These are phyloP conservation scores for Coniosporium tulheliwenetii DNA, from an alignment of 2,329 filamentous ascomycete genomes.

Conservation along the genomic window DNA sequence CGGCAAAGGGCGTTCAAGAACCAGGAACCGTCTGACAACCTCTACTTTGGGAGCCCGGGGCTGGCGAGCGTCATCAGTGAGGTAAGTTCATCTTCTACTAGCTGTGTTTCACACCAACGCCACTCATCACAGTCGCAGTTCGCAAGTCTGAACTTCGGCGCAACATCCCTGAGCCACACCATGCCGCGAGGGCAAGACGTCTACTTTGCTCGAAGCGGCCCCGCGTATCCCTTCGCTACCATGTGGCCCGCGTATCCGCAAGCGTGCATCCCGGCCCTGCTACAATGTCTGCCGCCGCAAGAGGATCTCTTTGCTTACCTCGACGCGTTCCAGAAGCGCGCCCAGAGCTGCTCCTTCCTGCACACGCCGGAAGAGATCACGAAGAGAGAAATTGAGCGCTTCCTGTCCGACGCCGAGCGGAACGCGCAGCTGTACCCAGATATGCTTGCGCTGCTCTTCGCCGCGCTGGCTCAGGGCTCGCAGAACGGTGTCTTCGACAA, in stretches of 20 bases:
- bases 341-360: conserved; percentile 28
- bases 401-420: conserved; percentile 22
- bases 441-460: conserved; percentile 32
- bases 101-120: background rate
- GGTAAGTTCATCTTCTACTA: conserved; percentile 13
- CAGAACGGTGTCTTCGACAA: conserved; percentile 30
- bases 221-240: conserved; percentile 27
- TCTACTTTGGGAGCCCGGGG: conserved; percentile 35
- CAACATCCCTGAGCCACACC: conserved; percentile 26
- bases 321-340: conserved; percentile 25
- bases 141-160: conserved; percentile 22
- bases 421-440: conserved; percentile 29
- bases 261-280: conserved; percentile 18
- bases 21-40: conserved; percentile 25
- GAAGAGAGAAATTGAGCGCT: conserved; percentile 26
- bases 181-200: conserved; percentile 27
- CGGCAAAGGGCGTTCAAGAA: conserved; percentile 22
- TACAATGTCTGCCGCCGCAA: conserved; percentile 21
- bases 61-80: conserved; percentile 31
- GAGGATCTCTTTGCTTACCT: conserved; percentile 24
- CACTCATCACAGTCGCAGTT: conserved; percentile 17
- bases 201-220: conserved; percentile 19
- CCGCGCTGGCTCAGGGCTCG: conserved; percentile 28
- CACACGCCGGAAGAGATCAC: conserved; percentile 28
- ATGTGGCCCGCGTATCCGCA: conserved; percentile 21